phyloP scores from a whole-genome alignment of 2,329 filamentous ascomycete species.

The Trichoderma brevicompactum region DNA sequence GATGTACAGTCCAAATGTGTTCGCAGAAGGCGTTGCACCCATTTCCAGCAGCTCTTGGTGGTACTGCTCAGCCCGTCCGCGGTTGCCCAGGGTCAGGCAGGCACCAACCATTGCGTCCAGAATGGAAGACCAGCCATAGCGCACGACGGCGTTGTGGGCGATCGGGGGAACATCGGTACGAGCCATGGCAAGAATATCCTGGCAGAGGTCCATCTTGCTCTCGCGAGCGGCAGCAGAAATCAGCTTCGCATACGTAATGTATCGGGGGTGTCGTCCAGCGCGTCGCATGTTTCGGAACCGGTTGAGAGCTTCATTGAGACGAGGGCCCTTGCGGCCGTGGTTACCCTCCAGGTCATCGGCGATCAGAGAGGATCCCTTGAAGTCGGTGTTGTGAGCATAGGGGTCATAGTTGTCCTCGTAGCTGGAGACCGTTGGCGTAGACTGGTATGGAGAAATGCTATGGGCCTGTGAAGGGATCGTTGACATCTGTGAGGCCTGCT shows the following conservation, averaged over 20 bases:
- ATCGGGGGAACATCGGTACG: slow-evolving; percentile 85
- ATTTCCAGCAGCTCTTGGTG: slow-evolving; percentile 91
- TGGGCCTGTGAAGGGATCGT: slow-evolving; percentile 51
- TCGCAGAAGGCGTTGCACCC: slow-evolving; percentile 89
- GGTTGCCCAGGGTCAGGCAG: slow-evolving; percentile 81
- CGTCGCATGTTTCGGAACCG: slow-evolving; percentile 94
- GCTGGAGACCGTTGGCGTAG: slow-evolving; percentile 61
- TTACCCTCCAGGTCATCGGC: slow-evolving; percentile 85
- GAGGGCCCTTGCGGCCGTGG: slow-evolving; percentile 71
- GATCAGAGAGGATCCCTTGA: slow-evolving; percentile 89
- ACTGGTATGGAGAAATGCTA: slow-evolving; percentile 55
- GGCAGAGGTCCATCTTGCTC: slow-evolving; percentile 77
- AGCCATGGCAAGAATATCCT: slow-evolving; percentile 88
- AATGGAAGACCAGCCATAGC: slow-evolving; percentile 96
- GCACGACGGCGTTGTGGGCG: slow-evolving; percentile 81
- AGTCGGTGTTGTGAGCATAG: slow-evolving; percentile 87
- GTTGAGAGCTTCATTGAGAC: slow-evolving; percentile 77
- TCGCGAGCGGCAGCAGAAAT: slow-evolving; percentile 88
- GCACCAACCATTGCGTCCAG: slow-evolving; percentile 96
- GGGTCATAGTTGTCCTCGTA: slow-evolving; percentile 88
- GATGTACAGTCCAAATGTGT: slow-evolving; percentile 98
- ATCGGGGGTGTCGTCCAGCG: slow-evolving; percentile 86
- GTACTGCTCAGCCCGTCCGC: slow-evolving; percentile 79
- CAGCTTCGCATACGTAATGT: slow-evolving; percentile 95
- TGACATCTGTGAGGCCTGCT: slow-evolving; percentile 52